Base-by-base conservation (phyloP, 305 asterid species). In the Solanum hybrid region DNA sequence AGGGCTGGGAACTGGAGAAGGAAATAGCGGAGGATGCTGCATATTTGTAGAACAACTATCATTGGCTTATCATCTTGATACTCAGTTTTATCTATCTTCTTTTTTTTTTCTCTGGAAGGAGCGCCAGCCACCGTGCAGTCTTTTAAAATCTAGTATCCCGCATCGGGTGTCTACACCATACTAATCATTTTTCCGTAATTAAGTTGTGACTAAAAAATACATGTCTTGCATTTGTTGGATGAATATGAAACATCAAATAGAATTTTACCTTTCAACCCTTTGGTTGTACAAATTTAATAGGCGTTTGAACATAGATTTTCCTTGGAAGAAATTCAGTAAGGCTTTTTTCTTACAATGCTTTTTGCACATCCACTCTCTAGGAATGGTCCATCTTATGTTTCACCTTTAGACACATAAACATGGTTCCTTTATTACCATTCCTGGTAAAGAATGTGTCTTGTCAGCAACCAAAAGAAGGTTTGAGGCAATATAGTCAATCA, bases 1-100 rank as follows among this genome's bases (percentile, higher is more conserved):
- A 37, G 93, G 19, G 81, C 84, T 79, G 82, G 94, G 86, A 13
- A 88, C 8, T 45, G 92, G 64, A 31, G 2, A 60, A 56, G 89
- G 81, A 89, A 91, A 86, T 27, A 79, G 92, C 56, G 92, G 92
- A 86, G 94, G 93, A 89, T 66, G 87, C 78, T 89, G 92, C 77
- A 85, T 85, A 32, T 60, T 85, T 60, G 7, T 89, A 90, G 85
- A 92, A 89, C 92, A 38, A 85, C 92, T 92, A 89, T 89, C 94
- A 94, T 92, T 91, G 91, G 89, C 78, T 84, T 90, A 90, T 90
- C 88, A 78, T 60, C 38, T 51, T 12, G 51, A 24, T 35, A 2
- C 4, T 36, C 78, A 38, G 35, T 84, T 51, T 84, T 84, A 84
- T 82, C 40, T 1, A 31, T 69, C 17, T 82, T 24, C 10, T 22